Conservation (phyloP, 208 protist genomes). For the Vickermania spadyakhi region DNA sequence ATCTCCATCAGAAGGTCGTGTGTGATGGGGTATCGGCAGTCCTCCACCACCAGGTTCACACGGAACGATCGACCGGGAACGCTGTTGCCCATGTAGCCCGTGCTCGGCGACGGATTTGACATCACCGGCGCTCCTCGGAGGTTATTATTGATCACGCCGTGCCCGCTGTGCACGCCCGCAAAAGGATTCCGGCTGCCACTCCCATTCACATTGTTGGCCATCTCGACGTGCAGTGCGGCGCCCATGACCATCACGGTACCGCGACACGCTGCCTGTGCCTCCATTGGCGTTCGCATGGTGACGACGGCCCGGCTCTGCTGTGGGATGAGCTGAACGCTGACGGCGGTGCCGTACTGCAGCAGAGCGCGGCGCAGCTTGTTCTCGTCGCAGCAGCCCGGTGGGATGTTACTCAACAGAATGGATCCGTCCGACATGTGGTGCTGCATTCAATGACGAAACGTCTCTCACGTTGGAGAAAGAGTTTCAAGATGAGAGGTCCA, state of each 20-base stretch:
- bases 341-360: constrained; percentile 64
- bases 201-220: neutral
- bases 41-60: constrained; percentile 66
- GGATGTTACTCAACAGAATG: constrained; percentile 55
- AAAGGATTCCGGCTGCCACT: neutral
- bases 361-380: constrained; percentile 64
- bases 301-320: constrained; percentile 50
- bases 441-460: no score
- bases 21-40: constrained; percentile 78
- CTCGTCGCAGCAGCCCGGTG: constrained; percentile 43
- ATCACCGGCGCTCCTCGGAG: neutral
- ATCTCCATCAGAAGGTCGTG: constrained; percentile 64
- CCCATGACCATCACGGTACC: constrained; percentile 64
- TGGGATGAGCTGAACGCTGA: constrained; percentile 35
- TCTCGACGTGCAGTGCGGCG: constrained; percentile 45
- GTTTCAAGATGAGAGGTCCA: no score
- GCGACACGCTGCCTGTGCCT: constrained; percentile 55
- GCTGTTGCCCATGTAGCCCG: neutral
- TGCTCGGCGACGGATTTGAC: neutral
- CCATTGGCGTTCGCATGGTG: constrained; percentile 61
- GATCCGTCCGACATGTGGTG: no score
- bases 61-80: constrained; percentile 14
- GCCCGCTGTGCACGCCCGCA: constrained; percentile 1
- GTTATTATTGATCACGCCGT: neutral
- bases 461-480: no score